Evolutionary conservation across 177 flowering plant genomes (phyloP).

Genomic region (Telopea speciosissima): DNA sequence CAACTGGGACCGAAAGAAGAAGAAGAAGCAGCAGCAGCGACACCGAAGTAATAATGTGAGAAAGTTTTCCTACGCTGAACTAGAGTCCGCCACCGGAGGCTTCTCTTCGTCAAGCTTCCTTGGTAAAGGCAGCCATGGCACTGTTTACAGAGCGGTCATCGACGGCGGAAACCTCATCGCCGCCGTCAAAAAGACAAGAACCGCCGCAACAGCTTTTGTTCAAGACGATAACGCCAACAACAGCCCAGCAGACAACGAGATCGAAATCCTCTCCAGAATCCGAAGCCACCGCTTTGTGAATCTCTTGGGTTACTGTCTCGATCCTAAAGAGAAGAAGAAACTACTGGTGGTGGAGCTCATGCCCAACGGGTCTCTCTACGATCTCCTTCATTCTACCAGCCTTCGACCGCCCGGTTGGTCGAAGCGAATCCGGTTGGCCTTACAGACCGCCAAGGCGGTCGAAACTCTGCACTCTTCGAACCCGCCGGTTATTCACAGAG

Average conservation of each 20-base stretch:
- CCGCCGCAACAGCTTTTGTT: not conserved
- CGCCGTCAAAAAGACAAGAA: constrained; percentile 47
- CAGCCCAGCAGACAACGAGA: constrained; percentile 48
- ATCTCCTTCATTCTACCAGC: constrained; percentile 36
- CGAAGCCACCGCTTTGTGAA: constrained; percentile 46
- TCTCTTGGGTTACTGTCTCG: constrained; percentile 42
- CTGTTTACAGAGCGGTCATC: constrained; percentile 62
- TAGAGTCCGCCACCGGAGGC: constrained; percentile 46
- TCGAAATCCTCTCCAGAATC: constrained; percentile 48
- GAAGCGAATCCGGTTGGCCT: constrained; percentile 36
- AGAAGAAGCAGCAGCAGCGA: constrained; percentile 4
- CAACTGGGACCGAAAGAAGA: constrained; percentile 28
- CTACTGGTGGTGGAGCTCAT: constrained; percentile 56
- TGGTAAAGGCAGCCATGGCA: constrained; percentile 80
- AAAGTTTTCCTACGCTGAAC: constrained; percentile 42
- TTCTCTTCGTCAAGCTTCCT: constrained; percentile 55
- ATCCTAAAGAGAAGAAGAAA: constrained; percentile 13
- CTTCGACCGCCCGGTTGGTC: constrained; percentile 40
- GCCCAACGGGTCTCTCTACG: constrained; percentile 58
- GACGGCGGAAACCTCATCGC: constrained; percentile 47
- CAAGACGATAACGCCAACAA: not conserved
- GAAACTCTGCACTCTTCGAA: constrained; percentile 38
- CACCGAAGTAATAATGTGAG: constrained; percentile 22
- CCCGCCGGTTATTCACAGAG: constrained; percentile 69
- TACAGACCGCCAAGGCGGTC: constrained; percentile 46